Base-by-base conservation (phyloP, 2,329 filamentous ascomycete species). In the Cryphonectria parasitica region DNA sequence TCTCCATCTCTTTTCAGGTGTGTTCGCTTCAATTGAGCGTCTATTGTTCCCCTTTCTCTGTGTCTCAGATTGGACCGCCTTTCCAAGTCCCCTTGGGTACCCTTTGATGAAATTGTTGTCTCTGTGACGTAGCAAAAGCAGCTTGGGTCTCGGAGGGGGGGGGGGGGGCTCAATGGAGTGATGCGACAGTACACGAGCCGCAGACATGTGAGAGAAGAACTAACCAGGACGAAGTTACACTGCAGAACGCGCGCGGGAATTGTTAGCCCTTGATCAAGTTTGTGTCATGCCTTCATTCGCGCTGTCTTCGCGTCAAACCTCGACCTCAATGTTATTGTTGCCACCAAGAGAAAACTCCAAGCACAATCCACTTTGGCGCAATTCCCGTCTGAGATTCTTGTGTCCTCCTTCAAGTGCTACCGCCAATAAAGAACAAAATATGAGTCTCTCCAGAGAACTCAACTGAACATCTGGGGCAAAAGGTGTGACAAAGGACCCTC, bases 11-110 rank as follows among this genome's bases (percentile, higher is more conserved):
- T 22, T 5, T 22, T 45, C 43, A 45, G 17, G 19, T 11, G 4
- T 49, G 19, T 19, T 6, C 22, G 45, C 52, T 41, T 63, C 39
- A 11, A 41, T 43, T 43, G n/a, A 36, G 36, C 2, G 19, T 25
- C n/a, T 8, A n/a, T n/a, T n/a, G 17, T 25, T 43, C 61, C 28
- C 4, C 31, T 61, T 25, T 63, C 34, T 41, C 61, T 11, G 52
- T 41, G 61, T 63, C 61, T 63, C 61, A 36, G 61, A 63, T n/a
- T 11, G 36, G 61, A 63, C 61, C 36, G 61, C 36, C 39, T 63
- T n/a, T 63, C 8, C 11, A n/a, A 2, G 13, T 43, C 3, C n/a
- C 61, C n/a, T 43, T 61, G 34, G 15, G 58, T 10, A 62, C 58
- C 13, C 22, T 31, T 7, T 31, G 36, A 22, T 31, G 13, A 34